Evolutionary conservation across 1,284 basidiomycete species (phyloP), one percentile per base, ranked within the genome.

Genomic region (Leccinum variabile): DNA sequence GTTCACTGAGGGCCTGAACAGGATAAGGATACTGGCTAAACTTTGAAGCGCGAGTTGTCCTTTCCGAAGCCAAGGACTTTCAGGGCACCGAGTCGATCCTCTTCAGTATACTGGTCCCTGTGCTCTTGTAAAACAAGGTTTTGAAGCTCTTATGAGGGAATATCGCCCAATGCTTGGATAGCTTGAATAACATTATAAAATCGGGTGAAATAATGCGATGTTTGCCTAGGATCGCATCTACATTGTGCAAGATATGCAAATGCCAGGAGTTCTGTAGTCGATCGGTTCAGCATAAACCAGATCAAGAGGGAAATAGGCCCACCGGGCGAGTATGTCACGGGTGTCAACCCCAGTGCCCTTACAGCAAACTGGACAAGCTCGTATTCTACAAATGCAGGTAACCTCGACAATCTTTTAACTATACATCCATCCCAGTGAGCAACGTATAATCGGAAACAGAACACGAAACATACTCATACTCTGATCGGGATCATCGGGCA

Each of bases 181-280:
- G 77, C 71, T 57, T 79, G 76, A 16, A 84, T 79, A 59, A 91
- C 79, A 33, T 75, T 75, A 52, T 77, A 78, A 55, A 92, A 76
- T 57, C 81, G 78, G 3, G 83, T 81, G 74, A 89, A 91, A 71
- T 91, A 89, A 14, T 76, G 70, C 5, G 83, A 67, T 0, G 90
- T 92, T 49, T 80, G 73, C 3, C 71, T 76, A 30, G 90, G 90
- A 68, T 91, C 85, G 72, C 91, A 93, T 62, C 90, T 88, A 69
- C 86, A 89, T 73, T 92, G 90, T 0, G 89, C 86, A 59, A 87
- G 76, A 69, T 92, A 93, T 0, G 85, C 89, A 70, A 90, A 92
- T n/a, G 78, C 78, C 56, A 93, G 80, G 7, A 90, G 77, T 30
- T 89, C 91, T 92, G 64, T 35, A 59, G 41, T 30, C 1, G 49